Base-by-base conservation (phyloP, 805 yeast genomes). In the Candida alai region DNA sequence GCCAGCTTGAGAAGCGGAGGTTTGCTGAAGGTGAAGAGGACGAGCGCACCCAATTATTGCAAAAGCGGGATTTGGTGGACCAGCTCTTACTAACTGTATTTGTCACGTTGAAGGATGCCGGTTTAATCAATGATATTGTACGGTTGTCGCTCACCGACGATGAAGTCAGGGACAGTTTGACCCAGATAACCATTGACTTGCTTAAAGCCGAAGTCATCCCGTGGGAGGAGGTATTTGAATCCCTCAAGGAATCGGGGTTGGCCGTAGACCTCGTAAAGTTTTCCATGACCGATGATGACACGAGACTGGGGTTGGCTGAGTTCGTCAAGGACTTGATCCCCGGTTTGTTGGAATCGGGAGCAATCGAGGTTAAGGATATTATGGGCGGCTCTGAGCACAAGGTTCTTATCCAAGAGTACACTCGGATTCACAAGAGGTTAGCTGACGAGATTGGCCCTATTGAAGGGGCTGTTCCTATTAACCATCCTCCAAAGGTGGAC, bases 171-270 rank as follows among this genome's bases (percentile, higher is more conserved):
- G 45, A 41, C 6, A 49, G 47, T 10, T 32, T 58, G 13, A 46
- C 47, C 17, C 46, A 52, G 22, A 41, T 56, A 8, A 43, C 55
- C 7, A 42, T 56, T 23, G 48, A 54, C 15, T 43, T 58, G 21
- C 28, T 60, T 15, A 40, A 49, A 25, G 54, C 56, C 6, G 53
- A 49, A 17, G 63, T 51, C 6, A 58, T 58, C 40, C 63, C 65
- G 2, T 59, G 50, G 41, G 45, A 49, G 32, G 62, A 58, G 16
- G 46, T 59, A 4, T 58, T 59, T 33, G 40, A 17, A 4, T 64
- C 65, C 6, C 42, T 59, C 32, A 51, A 42, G 36, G 49, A 48
- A 6, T 50, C 59, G 29, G 63, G 61, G 4, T 47, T 60, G 33
- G 63, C 58, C 11, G 28, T 45, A 17, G 61, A 57, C 22, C 52